phyloP scores from a whole-genome alignment of 805 yeast species.

The Barnettozyma wickerhamii region DNA sequence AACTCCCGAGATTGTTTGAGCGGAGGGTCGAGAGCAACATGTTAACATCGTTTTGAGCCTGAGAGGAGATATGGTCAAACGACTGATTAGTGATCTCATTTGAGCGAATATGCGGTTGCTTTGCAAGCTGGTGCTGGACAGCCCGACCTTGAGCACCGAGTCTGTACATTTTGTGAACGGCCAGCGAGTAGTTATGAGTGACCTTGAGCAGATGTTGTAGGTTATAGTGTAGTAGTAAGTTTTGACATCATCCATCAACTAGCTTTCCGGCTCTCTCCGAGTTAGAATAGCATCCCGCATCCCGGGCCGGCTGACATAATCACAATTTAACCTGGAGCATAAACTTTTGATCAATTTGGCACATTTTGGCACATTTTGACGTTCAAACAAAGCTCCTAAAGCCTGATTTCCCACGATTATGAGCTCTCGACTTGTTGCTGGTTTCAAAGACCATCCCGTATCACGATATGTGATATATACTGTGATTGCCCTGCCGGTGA shows the following conservation, averaged over 20 bases:
- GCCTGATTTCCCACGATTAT: slow-evolving; percentile 2
- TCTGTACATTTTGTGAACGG: slow-evolving; percentile 19
- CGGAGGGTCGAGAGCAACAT: slow-evolving; percentile 20
- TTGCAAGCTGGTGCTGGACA: slow-evolving; percentile 16
- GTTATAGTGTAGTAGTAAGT: too few relatives aligned
- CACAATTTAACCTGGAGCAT: too few relatives aligned
- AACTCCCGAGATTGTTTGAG: background rate
- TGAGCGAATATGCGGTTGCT: slow-evolving; percentile 31
- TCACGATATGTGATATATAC: slow-evolving; percentile 24
- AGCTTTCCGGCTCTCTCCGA: background rate
- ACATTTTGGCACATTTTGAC: background rate
- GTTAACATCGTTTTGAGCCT: slow-evolving; percentile 27
- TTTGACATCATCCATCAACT: too few relatives aligned
- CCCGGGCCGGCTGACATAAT: too few relatives aligned
- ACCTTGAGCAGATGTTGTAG: too few relatives aligned
- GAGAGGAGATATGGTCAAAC: slow-evolving; percentile 27
- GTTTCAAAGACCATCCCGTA: slow-evolving; percentile 33
- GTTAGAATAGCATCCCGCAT: too few relatives aligned
- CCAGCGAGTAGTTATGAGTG: too few relatives aligned
- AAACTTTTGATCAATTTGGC: too few relatives aligned
- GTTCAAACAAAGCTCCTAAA: background rate
- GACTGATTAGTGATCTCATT: slow-evolving; percentile 28
- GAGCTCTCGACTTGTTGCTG: slow-evolving; percentile 33
- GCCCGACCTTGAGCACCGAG: slow-evolving; percentile 27
- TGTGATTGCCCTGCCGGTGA: slow-evolving; percentile 27